These are phyloP conservation scores for Lentithecium fluviatile DNA, from an alignment of 495 filamentous ascomycete species.

Conservation along the genomic window DNA sequence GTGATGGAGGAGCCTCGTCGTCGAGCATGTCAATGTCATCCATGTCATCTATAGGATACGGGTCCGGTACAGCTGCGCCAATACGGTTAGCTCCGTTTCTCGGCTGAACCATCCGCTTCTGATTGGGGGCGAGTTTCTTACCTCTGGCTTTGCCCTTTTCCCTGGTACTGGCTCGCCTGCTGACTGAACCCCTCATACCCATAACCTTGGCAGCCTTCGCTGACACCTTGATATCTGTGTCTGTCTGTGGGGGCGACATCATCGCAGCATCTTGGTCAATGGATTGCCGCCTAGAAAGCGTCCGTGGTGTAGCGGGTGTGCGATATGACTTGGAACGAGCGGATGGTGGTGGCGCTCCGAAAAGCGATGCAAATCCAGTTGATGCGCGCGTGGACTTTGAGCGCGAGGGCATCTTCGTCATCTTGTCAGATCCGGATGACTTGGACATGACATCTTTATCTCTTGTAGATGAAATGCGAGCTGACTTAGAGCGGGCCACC, in stretches of 20 bases:
- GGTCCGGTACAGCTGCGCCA: slow-evolving; percentile 51
- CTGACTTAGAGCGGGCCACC: slow-evolving; percentile 53
- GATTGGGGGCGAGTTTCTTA: slow-evolving; percentile 27
- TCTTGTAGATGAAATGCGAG: slow-evolving; percentile 51
- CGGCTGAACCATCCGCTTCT: background rate
- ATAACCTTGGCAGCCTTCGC: slow-evolving; percentile 62
- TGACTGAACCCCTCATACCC: slow-evolving; percentile 46
- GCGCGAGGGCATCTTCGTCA: slow-evolving; percentile 46
- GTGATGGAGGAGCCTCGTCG: slow-evolving; percentile 34
- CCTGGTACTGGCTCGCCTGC: slow-evolving; percentile 33
- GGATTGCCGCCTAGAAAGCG: slow-evolving; percentile 45
- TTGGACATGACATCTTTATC: slow-evolving; percentile 51
- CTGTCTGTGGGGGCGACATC: slow-evolving; percentile 53
- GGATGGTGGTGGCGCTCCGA: slow-evolving; percentile 53
- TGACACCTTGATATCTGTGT: slow-evolving; percentile 48
- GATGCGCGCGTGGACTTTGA: slow-evolving; percentile 48
- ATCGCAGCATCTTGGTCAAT: slow-evolving; percentile 53
- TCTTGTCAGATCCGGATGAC: slow-evolving; percentile 57
- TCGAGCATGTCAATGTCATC: slow-evolving; percentile 54
- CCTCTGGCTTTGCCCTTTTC: slow-evolving; percentile 42
- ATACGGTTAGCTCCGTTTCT: slow-evolving; percentile 30
- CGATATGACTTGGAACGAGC: slow-evolving; percentile 50
- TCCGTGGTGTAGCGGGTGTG: slow-evolving; percentile 42
- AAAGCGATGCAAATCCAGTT: slow-evolving; percentile 51
- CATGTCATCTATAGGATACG: slow-evolving; percentile 56